Evolutionary conservation across 148 eudicot species (phyloP), one percentile per base, ranked within the genome.

Genomic region (Fagopyrum esculentum): DNA sequence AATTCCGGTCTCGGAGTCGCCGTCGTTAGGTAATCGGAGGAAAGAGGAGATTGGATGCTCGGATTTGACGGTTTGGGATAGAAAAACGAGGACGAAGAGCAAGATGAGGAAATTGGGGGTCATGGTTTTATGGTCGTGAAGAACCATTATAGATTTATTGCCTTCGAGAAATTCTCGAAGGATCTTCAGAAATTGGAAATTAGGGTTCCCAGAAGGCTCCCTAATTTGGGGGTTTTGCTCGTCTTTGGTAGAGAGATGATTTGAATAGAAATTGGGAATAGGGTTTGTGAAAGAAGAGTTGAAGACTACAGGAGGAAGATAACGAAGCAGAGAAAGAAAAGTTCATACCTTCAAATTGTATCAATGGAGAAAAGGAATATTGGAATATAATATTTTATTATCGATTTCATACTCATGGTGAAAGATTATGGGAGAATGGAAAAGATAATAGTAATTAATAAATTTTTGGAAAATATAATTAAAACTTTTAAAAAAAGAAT

Each of bases 11-110:
- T 45, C 35, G 1, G n/a, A 17, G 1, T 51, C 75, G 26, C 55
- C 80, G 13, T 73, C 87, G 75, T 74, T 57, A 6, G 93, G 91
- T 8, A 87, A 64, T 8, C 57, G 85, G 69, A 82, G 81, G 61
- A 69, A 55, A 29, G 81, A 61, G 64, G 78, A 60, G 45, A 59
- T 35, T 2, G 69, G 30, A 3, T 26, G n/a, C 43, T 74, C 78
- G 19, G 81, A 85, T 77, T 75, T 80, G 68, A 71, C 84, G 29
- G 82, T 29, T 70, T 75, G 74, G 19, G 79, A 68, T 64, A 82
- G 35, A 55, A 77, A 6, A 16, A 77, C 0, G 66, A 80, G 54
- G 57, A 59, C 13, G 68, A 81, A 6, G 71, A 80, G 4, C 77
- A 83, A 51, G 70, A 88, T 71, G 47, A 73, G 74, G 79, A 75